Percentiles rank a stretch among this genome's conserved stretches.
Evolutionary conservation across 495 filamentous ascomycete species (phyloP).

Genomic region (Penicillium cataractarum): DNA sequence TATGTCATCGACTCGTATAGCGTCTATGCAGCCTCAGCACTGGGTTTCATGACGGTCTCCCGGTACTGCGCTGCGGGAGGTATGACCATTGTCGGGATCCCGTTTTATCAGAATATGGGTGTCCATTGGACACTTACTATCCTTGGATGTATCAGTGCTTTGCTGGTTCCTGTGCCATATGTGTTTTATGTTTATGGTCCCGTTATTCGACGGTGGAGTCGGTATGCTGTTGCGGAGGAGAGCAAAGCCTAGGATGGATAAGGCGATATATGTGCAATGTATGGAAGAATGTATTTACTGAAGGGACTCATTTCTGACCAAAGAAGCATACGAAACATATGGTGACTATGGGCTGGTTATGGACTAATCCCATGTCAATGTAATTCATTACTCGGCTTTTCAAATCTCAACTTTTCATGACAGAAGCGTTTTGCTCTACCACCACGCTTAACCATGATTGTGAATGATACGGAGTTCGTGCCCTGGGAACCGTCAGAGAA

Average conservation of each 20-base stretch:
- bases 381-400: no score
- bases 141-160: constrained; percentile 50
- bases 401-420: no score
- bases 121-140: constrained; percentile 62
- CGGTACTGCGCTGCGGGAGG: no score
- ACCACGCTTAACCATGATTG: no score
- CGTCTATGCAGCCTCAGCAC: neutral
- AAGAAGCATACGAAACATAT: no score
- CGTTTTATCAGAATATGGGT: constrained; percentile 54
- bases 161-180: constrained; percentile 58
- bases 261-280: fast-evolving
- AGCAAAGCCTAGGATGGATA: constrained; percentile 9
- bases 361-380: no score
- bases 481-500: no score
- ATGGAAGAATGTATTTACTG: neutral
- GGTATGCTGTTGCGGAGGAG: constrained; percentile 41
- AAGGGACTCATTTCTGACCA: no score
- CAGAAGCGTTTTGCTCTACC: no score
- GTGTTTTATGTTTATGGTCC: constrained; percentile 55
- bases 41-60: neutral
- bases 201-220: constrained; percentile 49
- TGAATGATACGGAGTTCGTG: no score
- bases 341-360: no score
- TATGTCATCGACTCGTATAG: neutral
- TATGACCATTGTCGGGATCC: neutral